Conservation (phyloP, 208 protist species). For the Porcisia hertigi region DNA sequence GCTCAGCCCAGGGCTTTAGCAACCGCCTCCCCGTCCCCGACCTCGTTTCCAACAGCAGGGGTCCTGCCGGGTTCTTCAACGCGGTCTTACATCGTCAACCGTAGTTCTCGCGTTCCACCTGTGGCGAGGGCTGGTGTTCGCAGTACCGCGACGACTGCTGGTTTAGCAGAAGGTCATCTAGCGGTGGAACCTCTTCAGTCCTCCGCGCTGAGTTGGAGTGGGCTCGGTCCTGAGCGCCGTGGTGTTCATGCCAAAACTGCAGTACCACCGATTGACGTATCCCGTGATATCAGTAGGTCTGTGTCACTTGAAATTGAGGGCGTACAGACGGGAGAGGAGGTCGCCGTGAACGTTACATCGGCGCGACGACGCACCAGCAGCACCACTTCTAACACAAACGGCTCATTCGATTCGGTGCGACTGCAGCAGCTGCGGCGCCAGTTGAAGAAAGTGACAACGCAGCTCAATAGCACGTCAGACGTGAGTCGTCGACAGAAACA, state of each 20-base stretch:
- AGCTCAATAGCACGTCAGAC: slow-evolving; percentile 5
- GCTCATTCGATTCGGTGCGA: slow-evolving; percentile 17
- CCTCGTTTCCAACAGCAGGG: neutral
- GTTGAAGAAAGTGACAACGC: slow-evolving; percentile 16
- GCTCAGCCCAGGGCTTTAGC: neutral
- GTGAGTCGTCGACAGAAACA: slow-evolving; percentile 23
- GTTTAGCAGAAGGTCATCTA: neutral
- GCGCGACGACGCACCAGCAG: slow-evolving; percentile 28
- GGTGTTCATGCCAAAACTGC: slow-evolving; percentile 21
- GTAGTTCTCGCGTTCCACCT: neutral
- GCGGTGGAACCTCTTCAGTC: neutral
- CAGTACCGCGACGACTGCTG: neutral
- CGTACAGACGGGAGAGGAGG: slow-evolving; percentile 70
- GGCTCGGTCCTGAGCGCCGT: slow-evolving; percentile 5
- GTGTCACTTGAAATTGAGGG: slow-evolving; percentile 53
- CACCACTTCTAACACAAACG: neutral
- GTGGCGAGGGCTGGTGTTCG: neutral
- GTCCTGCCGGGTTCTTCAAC: neutral
- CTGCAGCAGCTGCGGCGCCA: slow-evolving; percentile 27
- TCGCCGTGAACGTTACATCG: slow-evolving; percentile 24
- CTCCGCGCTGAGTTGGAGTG: neutral
- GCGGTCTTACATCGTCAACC: neutral
- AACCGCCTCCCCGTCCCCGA: neutral
- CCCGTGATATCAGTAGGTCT: neutral
- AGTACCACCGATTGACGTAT: neutral